Evolutionary conservation across 805 yeast species (phyloP), one percentile per base, ranked within the genome.

Genomic region (Ogataea pilisensis): DNA sequence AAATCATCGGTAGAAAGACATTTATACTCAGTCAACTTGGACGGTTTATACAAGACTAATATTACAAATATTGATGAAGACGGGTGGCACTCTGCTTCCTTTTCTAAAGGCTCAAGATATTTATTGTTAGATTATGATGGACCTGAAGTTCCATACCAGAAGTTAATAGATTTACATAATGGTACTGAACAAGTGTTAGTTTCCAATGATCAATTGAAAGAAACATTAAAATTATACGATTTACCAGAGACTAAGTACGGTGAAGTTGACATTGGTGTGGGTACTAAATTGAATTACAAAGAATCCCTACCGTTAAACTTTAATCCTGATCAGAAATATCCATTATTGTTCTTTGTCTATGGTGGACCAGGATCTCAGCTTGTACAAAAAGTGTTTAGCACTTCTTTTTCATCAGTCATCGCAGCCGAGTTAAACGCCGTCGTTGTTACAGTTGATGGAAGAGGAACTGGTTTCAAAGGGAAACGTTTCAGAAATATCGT

Each of bases 361-460:
- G 97, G 96, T 18, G 99, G 99, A 0, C 99, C 99, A 8, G 93
- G 89, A 27, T 85, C 95, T 5, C 98, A 93, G 61, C 69, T 76
- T 39, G 96, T 91, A 6, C 66, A 72, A 32, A 78, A 84, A 46
- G 57, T 66, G 12, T 88, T 79, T 54, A 57, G 74, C 0, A 65
- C 84, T 25, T 65, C 71, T 5, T 90, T 88, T 63, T 84, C 90
- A 45, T 76, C 84, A 22, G 81, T 85, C 9, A 76, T 85, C 31
- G 82, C 96, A 0, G 76, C 96, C 1, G 82, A 81, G 51, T 69
- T 85, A 47, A 73, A 83, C 53, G 87, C 95, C 2, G 75, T 93
- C 36, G 96, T 93, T 8, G 95, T 93, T 1, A 85, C 95, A 1
- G 95, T 93, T 3, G 99, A 93, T 63, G 98, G 98, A 0, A 76